These are phyloP conservation scores for Chaetomium tenue DNA, from an alignment of 495 filamentous ascomycete species.

Conservation along the genomic window DNA sequence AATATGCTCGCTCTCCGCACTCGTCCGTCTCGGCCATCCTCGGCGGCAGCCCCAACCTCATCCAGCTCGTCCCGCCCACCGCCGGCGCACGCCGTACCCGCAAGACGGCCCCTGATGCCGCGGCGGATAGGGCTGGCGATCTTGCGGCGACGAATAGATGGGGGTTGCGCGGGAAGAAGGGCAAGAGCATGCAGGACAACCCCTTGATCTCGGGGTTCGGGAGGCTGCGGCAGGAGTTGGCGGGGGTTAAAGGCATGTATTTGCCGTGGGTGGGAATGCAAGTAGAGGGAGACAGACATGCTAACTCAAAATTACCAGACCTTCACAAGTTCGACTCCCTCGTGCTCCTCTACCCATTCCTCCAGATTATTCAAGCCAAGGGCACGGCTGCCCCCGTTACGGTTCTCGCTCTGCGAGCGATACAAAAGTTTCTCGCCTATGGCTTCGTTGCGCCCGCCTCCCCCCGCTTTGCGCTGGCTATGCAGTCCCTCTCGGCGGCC, in stretches of 20 bases:
- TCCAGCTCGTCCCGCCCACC: slow-evolving; percentile 48
- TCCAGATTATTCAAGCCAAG: slow-evolving; percentile 95
- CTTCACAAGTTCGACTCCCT: slow-evolving; percentile 88
- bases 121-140: slow-evolving; percentile 39
- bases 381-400: slow-evolving; percentile 96
- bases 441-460: slow-evolving; percentile 81
- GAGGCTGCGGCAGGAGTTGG: slow-evolving; percentile 81
- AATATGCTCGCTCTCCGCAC: slow-evolving; percentile 94
- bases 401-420: slow-evolving; percentile 87
- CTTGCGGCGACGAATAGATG: slow-evolving; percentile 59
- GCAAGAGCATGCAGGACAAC: slow-evolving; percentile 97
- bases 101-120: slow-evolving; percentile 31
- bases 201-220: slow-evolving; percentile 95
- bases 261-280: not conserved
- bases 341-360: slow-evolving; percentile 86
- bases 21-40: slow-evolving; percentile 96
- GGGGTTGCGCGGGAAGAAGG: slow-evolving; percentile 94
- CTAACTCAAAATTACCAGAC: slow-evolving; percentile 51
- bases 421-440: slow-evolving; percentile 96
- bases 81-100: slow-evolving; percentile 36
- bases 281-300: not conserved
- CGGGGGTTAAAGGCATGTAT: slow-evolving; percentile 74
- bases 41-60: slow-evolving; percentile 65
- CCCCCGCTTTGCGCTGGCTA: slow-evolving; percentile 80
- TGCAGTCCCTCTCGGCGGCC: slow-evolving; percentile 91